Base-by-base conservation (phyloP, 192 early-diverging fungal species). In the Kickxella alabastrina region DNA sequence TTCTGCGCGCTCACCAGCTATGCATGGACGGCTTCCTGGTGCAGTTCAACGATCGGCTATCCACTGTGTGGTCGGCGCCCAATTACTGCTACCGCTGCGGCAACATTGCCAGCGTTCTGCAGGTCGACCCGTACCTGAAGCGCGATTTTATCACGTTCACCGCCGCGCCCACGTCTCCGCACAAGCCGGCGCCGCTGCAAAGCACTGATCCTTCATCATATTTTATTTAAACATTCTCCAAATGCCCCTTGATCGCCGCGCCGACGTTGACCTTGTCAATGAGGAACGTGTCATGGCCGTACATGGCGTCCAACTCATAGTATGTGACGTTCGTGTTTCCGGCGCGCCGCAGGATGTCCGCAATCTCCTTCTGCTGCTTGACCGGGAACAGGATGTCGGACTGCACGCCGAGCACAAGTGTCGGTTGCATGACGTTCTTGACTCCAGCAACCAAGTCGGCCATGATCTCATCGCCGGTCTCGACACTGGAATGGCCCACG, bases 1-100 rank as follows among this genome's bases (percentile, higher is more conserved):
- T 99, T 55, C 90, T 93, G 15, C 80, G 96, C 18, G 96, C 96
- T 3, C 96, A 99, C 78, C 96, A 99, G 62, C 81, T 99, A 41
- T 93, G 95, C 17, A 93, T 96, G 76, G 96, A 99, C 65, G 94
- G 97, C 12, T 99, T 90, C 80, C 27, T 64, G 59, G 65, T 75
- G 21, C 60, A 58, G 46, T 75, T 75, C 34, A 75, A 98, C 53
- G 88, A 96, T 49, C 90, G 92, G 51, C 78, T 99, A 47, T 93
- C 96, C 6, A 99, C 97, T 7, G 86, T 87, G 17, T 97, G 96
- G 96, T 90, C 87, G 29, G 95, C 93, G 10, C 93, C 93, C 40
- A 95, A 98, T 58, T 98, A 98, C 73, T 98, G 95, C 64, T 97
- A 97, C 73, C 82, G 95, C 22, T 98, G 95, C 59, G 93, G 92